These are phyloP conservation scores for Fusarium citri DNA, from an alignment of 2,329 filamentous ascomycete genomes.

Conservation along the genomic window DNA sequence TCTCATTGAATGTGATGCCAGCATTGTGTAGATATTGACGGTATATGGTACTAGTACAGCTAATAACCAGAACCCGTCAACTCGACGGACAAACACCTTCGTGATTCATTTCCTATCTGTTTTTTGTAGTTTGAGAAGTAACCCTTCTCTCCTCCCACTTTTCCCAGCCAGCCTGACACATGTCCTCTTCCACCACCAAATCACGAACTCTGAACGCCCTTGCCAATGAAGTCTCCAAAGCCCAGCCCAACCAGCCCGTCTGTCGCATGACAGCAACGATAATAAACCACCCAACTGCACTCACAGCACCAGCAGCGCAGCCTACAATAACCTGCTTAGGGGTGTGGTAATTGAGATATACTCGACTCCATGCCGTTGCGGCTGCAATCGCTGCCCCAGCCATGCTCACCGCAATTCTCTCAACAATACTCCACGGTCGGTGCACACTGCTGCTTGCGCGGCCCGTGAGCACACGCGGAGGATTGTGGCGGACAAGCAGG, in stretches of 20 bases:
- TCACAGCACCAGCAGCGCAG: slow-evolving; percentile 74
- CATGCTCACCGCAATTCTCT: slow-evolving; percentile 67
- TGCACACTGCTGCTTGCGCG: slow-evolving; percentile 24
- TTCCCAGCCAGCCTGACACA: slow-evolving; percentile 93
- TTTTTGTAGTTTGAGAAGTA: slow-evolving; percentile 46
- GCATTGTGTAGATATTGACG: background rate
- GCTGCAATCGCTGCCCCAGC: slow-evolving; percentile 71
- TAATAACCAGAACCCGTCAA: background rate
- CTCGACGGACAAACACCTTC: background rate
- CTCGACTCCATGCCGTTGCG: slow-evolving; percentile 81
- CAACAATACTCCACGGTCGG: slow-evolving; percentile 67
- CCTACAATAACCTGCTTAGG: slow-evolving; percentile 88
- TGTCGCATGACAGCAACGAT: slow-evolving; percentile 75
- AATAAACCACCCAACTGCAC: slow-evolving; percentile 82
- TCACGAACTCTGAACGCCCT: slow-evolving; percentile 81
- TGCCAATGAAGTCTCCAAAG: slow-evolving; percentile 72
- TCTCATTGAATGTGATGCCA: background rate
- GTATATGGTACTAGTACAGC: background rate
- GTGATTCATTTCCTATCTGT: slow-evolving; percentile 24
- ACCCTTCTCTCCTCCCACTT: slow-evolving; percentile 76
- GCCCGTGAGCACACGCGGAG: slow-evolving; percentile 53
- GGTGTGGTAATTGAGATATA: slow-evolving; percentile 96
- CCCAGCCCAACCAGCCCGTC: slow-evolving; percentile 78
- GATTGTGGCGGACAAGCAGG: slow-evolving; percentile 81
- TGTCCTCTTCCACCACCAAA: slow-evolving; percentile 86